Conservation (phyloP, 2,329 filamentous ascomycete species). For the Cladosporium colombiae region DNA sequence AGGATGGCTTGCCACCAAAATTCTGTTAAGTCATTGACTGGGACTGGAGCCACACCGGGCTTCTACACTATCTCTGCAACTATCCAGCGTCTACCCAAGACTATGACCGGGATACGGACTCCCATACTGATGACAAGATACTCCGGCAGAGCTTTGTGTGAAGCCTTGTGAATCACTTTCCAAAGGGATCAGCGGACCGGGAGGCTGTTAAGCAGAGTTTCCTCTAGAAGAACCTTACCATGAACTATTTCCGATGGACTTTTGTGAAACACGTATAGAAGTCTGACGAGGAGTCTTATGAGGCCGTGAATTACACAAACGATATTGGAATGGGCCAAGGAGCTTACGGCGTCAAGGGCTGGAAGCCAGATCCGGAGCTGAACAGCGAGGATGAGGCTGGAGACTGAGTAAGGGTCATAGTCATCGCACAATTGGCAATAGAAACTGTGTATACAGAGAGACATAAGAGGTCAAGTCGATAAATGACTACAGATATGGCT, state of each 20-base stretch:
- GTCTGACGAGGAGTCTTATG: not conserved
- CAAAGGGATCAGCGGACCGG: slow-evolving; percentile 7
- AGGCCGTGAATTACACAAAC: not conserved
- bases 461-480: too few relatives aligned
- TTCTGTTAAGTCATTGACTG: slow-evolving; percentile 25
- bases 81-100: too few relatives aligned
- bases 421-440: too few relatives aligned
- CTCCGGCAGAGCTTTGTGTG: slow-evolving; percentile 22
- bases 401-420: too few relatives aligned
- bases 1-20: not conserved
- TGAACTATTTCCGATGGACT: not conserved
- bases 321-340: not conserved
- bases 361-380: not conserved
- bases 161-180: not conserved
- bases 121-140: slow-evolving; percentile 9
- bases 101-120: not conserved
- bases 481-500: too few relatives aligned
- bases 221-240: slow-evolving; percentile 16
- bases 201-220: slow-evolving; percentile 18
- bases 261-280: not conserved
- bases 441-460: too few relatives aligned
- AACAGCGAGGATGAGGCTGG: not conserved
- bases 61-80: slow-evolving; percentile 23
- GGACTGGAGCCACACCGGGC: slow-evolving; percentile 21
- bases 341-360: not conserved